These are phyloP conservation scores for Coemansia sp. DNA, from an alignment of 192 early-diverging fungal genomes.

Conservation along the genomic window DNA sequence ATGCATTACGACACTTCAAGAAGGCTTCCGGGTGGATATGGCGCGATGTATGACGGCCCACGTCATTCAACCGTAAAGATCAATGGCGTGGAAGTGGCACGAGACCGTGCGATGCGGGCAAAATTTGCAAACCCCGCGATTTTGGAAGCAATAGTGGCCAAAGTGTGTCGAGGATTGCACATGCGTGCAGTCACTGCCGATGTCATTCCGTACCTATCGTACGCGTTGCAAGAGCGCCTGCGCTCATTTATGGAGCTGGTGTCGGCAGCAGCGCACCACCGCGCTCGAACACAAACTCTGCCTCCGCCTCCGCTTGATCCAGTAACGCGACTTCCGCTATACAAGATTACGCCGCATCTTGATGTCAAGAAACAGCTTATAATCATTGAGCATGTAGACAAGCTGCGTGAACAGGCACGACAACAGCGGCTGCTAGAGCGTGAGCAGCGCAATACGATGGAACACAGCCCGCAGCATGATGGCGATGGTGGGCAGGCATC, in stretches of 20 bases:
- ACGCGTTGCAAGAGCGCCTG: conserved; percentile 68
- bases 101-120: conserved; percentile 19
- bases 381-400: conserved; percentile 68
- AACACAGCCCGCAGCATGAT: conserved; percentile 22
- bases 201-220: conserved; percentile 60
- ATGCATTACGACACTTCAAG: conserved; percentile 12
- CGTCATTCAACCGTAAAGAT: conserved; percentile 8
- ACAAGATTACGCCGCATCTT: conserved; percentile 63
- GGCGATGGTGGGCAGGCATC: conserved; percentile 2
- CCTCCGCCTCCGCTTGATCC: conserved; percentile 59
- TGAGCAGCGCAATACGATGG: conserved; percentile 37
- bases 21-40: not conserved
- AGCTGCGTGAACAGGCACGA: conserved; percentile 63
- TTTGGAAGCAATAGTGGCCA: conserved; percentile 21
- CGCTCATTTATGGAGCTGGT: conserved; percentile 65
- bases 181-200: conserved; percentile 58
- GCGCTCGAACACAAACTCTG: conserved; percentile 60
- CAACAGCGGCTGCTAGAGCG: conserved; percentile 50
- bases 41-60: conserved; percentile 6
- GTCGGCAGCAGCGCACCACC: conserved; percentile 68
- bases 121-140: conserved; percentile 16
- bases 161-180: conserved; percentile 13
- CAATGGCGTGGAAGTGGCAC: conserved; percentile 25
- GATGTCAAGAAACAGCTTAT: conserved; percentile 69
- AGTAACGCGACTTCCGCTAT: conserved; percentile 58